These are phyloP conservation scores for Xylariaceae sp. DNA, from an alignment of 2,329 filamentous ascomycete species.

Conservation along the genomic window DNA sequence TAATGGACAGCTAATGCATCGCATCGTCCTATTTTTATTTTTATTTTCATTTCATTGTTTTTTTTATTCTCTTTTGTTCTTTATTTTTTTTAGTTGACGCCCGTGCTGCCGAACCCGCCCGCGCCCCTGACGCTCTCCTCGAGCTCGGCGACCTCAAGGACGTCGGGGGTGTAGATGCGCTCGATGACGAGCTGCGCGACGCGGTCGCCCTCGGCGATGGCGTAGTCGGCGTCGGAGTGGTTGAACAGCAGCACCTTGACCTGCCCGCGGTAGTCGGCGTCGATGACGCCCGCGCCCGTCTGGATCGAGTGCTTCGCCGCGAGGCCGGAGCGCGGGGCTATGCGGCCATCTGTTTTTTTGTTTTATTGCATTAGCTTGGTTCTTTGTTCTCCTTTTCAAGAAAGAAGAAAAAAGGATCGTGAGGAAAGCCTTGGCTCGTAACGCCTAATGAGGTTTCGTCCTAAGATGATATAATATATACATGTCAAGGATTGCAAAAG, in stretches of 20 bases:
- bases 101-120: conserved; percentile 89
- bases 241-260: conserved; percentile 96
- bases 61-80: too few relatives aligned
- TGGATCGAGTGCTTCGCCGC: neutral
- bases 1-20: too few relatives aligned
- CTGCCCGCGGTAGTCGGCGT: conserved; percentile 42
- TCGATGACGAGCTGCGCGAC: conserved; percentile 92
- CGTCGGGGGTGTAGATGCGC: conserved; percentile 88
- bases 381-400: too few relatives aligned
- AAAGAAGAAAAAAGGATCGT: too few relatives aligned
- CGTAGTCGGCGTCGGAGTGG: conserved; percentile 75
- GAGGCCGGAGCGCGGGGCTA: conserved; percentile 58
- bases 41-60: too few relatives aligned
- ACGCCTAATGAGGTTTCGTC: too few relatives aligned
- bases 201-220: conserved; percentile 77
- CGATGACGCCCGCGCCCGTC: neutral
- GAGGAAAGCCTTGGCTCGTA: too few relatives aligned
- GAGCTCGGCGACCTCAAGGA: conserved; percentile 81
- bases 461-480: too few relatives aligned
- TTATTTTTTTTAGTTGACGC: conserved; percentile 32
- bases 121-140: conserved; percentile 87
- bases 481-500: neutral
- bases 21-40: too few relatives aligned
- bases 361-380: conserved; percentile 2
- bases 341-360: conserved; percentile 71